Evolutionary conservation across 345 rosid genomes (phyloP), one percentile per base, ranked within the genome.

Genomic region (Boechera divaricarpa): DNA sequence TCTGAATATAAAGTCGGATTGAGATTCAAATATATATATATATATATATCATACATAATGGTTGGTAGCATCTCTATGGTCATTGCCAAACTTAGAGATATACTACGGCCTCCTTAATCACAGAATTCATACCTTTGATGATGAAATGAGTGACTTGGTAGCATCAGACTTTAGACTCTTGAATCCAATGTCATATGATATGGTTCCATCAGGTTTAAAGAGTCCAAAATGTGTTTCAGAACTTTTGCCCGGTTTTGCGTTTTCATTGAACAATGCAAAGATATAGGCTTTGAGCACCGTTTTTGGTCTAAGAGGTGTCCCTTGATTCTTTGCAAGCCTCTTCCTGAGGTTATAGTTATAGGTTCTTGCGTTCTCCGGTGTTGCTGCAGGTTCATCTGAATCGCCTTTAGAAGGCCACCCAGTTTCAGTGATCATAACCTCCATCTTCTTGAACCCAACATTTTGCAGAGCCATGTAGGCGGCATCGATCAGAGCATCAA

Each of bases 391-490:
- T 87, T 95, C 97, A 75, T 85, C 91, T 35, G 76, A 56, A 79
- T 92, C 99, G 4, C 99, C 99, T 38, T 63, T 82, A 3, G 98
- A 95, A 61, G 97, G 98, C 99, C 99, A 92, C 10, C 99, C 99
- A 9, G 98, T 95, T 80, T 95, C 98, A 0, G 98, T 91, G 58
- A 95, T 83, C 35, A 96, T 85, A 60, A 96, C 93, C 83, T 93
- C 97, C 97, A 91, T 93, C 85, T 87, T 86, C 58, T 71, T 77
- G 69, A 80, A 88, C 33, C 98, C 99, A 59, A 96, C 94, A 76
- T 89, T 85, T 67, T 87, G 85, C 54, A 95, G 59, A 29, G 99
- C 99, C 81, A 88, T 87, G 81, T 95, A 95, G 29, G 99, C 85
- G 0, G 98, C 99, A 83, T 95, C 99, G 31, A 95, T 89, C 84